A percentile compares a stretch with the other conserved stretches of the same genome.
Conservation (phyloP, 306 rosid species). For the Rosa multiflora region DNA sequence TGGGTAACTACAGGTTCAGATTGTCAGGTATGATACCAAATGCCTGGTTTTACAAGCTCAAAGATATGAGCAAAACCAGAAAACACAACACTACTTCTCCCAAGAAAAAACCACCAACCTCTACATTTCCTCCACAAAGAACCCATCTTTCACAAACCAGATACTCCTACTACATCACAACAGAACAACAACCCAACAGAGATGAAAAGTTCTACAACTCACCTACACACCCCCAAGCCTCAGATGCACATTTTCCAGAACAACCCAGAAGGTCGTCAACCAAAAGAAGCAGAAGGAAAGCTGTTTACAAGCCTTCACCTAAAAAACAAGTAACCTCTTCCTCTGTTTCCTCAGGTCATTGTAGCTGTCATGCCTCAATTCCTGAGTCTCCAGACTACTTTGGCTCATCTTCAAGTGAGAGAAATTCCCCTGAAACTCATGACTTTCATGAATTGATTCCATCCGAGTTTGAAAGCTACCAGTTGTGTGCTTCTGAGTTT, state of each 20-base stretch:
- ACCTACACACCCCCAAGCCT: conserved; percentile 37
- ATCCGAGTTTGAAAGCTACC: conserved; percentile 54
- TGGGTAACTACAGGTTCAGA: conserved; percentile 72
- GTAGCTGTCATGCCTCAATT: conserved; percentile 35
- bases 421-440: conserved; percentile 42
- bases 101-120: conserved; percentile 43
- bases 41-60: conserved; percentile 90
- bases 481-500: conserved; percentile 36
- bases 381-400: conserved; percentile 51
- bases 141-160: conserved; percentile 40
- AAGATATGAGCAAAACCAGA: conserved; percentile 60
- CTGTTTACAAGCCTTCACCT: conserved; percentile 76
- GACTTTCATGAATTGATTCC: conserved; percentile 34
- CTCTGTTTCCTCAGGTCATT: conserved; percentile 29
- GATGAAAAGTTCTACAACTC: conserved; percentile 42
- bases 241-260: conserved; percentile 47
- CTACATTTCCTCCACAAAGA: conserved; percentile 40
- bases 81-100: conserved; percentile 38
- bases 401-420: conserved; percentile 45
- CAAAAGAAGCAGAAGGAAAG: conserved; percentile 58
- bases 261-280: conserved; percentile 69
- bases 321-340: conserved; percentile 20
- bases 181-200: conserved; percentile 33
- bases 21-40: conserved; percentile 79
- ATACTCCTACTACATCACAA: conserved; percentile 38